Base-by-base conservation (phyloP, 345 rosid species). In the Lumnitzera littorea region DNA sequence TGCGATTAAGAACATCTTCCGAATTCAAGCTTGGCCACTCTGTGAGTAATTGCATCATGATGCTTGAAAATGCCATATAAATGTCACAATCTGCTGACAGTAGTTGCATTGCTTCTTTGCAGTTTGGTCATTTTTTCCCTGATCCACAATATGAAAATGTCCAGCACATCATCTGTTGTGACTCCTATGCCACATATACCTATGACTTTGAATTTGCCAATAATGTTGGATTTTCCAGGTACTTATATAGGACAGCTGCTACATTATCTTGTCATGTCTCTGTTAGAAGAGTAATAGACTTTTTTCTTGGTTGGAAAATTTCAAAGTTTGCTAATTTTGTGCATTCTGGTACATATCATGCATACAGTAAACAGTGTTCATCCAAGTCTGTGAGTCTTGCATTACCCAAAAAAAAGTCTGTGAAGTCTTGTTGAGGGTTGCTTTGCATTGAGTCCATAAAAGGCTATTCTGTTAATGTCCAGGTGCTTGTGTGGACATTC, bases 101-200 rank as follows among this genome's bases (percentile, higher is more conserved):
- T 71, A 56, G 53, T 56, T 47, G 16, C 53, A 5, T 52, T 62
- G 31, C 72, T 46, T 51, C 70, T 55, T 72, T 77, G 84, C 89
- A 94, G 99, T 90, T 77, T 70, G 97, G 99, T 53, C 97, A 94
- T 85, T 94, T 90, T 88, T 94, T 88, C 70, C 90, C 91, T 5
- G 99, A 94, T 81, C 99, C 99, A 11, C 96, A 87, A 63, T 90
- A 90, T 72, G 99, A 90, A 75, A 87, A 94, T 66, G 95, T 94
- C 73, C 99, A 94, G 55, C 99, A 90, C 76, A 87, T 94, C 65
- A 89, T 89, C 58, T 89, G 97, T 66, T 94, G 99, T 54, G 99
- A 94, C 83, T 90, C 97, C 66, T 77, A 77, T 81, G 96, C 96
- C 56, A 86, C 99, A 62, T 94, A 84, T 76, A 95, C 92, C 27